Base-by-base conservation (phyloP, 495 filamentous ascomycete species). In the Lophiotrema nucula region DNA sequence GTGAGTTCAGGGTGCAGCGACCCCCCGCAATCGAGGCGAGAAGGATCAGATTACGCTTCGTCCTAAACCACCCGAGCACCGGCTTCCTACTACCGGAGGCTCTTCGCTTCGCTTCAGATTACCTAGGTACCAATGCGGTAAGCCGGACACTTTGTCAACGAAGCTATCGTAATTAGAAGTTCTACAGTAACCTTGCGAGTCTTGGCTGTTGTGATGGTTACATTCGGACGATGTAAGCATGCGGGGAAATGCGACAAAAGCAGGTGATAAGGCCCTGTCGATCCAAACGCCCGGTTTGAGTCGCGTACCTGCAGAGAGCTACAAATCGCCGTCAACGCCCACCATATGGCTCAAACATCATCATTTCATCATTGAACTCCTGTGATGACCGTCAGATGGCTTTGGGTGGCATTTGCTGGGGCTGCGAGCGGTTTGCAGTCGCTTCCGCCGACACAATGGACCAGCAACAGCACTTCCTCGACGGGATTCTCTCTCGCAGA, bases 391-490 rank as follows among this genome's bases (percentile, higher is more conserved):
- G 19, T 47, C 28, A 49, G 54, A 4, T 38, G 57, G 27, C 39
- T 37, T 24, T 16, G 6, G 11, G n/a, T 58, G 18, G 23, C 23
- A n/a, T 37, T 54, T 18, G 12, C 46, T 41, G 55, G 41, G 5
- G 28, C 22, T 16, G 62, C 39, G 22, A 13, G 31, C 1, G 62
- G 56, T 22, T 31, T 65, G 1, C 51, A 65, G 35, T 16, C 51
- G 1, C 56, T 65, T 8, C 56, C 62, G 13, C 62, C 62, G 0
- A 53, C 61, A 12, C 57, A 61, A 60, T 65, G 56, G 56, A 53
- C 43, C 5, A 21, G 38, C 37, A 44, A 19, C 39, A 57, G 47
- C 27, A 24, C 23, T 31, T 52, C 38, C 16, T 12, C 35, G 2
- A n/a, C n/a, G 2, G 38, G 39, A 1, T 61, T 56, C 42, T 46